Percentiles rank a stretch among this genome's conserved stretches.
phyloP scores from a whole-genome alignment of 2,329 filamentous ascomycete genomes.

The Aspergillus melleus region DNA sequence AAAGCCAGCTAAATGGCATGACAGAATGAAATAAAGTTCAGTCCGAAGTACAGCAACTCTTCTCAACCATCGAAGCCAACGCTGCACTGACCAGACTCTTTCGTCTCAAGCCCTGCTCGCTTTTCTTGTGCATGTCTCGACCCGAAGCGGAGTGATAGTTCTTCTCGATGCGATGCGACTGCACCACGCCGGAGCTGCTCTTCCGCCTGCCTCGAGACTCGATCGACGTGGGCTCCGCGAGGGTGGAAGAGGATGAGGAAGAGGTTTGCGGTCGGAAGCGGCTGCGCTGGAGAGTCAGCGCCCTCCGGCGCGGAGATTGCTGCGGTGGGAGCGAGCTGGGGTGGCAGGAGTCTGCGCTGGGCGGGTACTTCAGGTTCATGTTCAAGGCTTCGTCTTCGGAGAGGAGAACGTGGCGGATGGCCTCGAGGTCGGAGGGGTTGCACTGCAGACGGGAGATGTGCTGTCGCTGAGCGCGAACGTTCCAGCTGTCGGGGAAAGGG shows the following conservation, averaged over 20 bases:
- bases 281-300: constrained; percentile 29
- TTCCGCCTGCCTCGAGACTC: constrained; percentile 24
- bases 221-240: neutral
- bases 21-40: neutral
- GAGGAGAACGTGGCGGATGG: constrained; percentile 37
- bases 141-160: constrained; percentile 24
- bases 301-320: constrained; percentile 32
- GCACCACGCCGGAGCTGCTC: constrained; percentile 27
- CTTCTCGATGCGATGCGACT: constrained; percentile 36
- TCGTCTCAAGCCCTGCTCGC: constrained; percentile 36
- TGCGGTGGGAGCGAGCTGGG: constrained; percentile 39
- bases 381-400: constrained; percentile 25
- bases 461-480: constrained; percentile 39
- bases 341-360: constrained; percentile 36
- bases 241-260: constrained; percentile 4
- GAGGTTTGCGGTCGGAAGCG: constrained; percentile 27
- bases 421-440: constrained; percentile 36
- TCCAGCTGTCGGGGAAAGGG: constrained; percentile 17
- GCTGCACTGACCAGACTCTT: constrained; percentile 42
- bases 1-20: neutral
- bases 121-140: constrained; percentile 33
- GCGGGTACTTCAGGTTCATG: constrained; percentile 2
- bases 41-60: constrained; percentile 3
- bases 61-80: constrained; percentile 36
- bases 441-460: constrained; percentile 43